A percentile compares a stretch with the other conserved stretches of the same genome.
Evolutionary conservation across 495 filamentous ascomycete species (phyloP).

Genomic region (Glonium stellatum): DNA sequence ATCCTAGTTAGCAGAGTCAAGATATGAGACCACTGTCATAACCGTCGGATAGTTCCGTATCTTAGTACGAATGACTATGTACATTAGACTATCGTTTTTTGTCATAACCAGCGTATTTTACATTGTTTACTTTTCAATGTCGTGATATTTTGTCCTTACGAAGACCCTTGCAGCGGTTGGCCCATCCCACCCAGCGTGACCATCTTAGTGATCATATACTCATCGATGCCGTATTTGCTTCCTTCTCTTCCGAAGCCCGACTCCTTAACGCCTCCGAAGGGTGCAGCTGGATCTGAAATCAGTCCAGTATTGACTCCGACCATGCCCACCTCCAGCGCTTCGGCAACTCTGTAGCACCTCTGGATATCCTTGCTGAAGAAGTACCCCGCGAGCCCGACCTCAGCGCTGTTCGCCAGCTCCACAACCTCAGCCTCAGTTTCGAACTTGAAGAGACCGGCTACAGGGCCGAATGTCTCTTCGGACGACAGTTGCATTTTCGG

Average conservation of each 20-base stretch:
- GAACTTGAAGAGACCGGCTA: constrained; percentile 47
- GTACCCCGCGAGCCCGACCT: constrained; percentile 46
- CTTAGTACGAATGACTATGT: no score
- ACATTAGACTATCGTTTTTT: no score
- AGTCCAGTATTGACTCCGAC: constrained; percentile 46
- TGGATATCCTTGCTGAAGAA: constrained; percentile 45
- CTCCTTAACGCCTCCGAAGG: constrained; percentile 88
- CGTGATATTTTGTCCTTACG: no score
- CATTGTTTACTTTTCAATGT: no score
- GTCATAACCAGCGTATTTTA: no score
- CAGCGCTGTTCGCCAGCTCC: constrained; percentile 42
- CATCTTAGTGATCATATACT: constrained; percentile 83
- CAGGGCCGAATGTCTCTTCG: constrained; percentile 56
- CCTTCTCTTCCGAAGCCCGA: constrained; percentile 91
- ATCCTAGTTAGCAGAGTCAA: no score
- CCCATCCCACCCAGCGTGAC: constrained; percentile 57
- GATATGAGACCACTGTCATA: no score
- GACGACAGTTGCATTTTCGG: constrained; percentile 43
- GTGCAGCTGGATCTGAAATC: constrained; percentile 40
- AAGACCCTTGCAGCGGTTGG: constrained; percentile 18
- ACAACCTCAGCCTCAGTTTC: constrained; percentile 46
- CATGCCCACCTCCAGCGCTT: constrained; percentile 48
- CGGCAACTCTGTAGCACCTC: constrained; percentile 43
- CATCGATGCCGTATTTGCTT: constrained; percentile 81
- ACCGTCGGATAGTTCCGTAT: no score